Evolutionary conservation across 1,139 yeast species (phyloP).

Genomic region (Taiozyma sp.): DNA sequence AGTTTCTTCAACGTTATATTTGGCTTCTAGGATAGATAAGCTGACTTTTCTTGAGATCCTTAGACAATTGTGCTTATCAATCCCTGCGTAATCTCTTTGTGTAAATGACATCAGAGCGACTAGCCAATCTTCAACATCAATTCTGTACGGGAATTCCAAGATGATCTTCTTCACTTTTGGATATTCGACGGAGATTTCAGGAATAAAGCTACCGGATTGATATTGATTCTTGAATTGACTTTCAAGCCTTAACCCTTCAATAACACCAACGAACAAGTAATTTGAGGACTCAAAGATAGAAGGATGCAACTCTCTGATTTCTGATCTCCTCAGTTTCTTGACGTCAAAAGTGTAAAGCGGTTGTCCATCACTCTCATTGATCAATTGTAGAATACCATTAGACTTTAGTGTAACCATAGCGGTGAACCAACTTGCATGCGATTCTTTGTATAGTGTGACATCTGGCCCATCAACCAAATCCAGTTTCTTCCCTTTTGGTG

Average conservation of each 20-base stretch:
- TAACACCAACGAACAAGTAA: slow-evolving; percentile 54
- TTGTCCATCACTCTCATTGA: slow-evolving; percentile 64
- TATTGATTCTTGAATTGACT: slow-evolving; percentile 5
- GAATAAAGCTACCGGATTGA: slow-evolving; percentile 11
- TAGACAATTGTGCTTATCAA: slow-evolving; percentile 32
- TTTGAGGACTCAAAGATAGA: slow-evolving; percentile 60
- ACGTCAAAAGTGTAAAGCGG: slow-evolving; percentile 61
- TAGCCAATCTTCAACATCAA: slow-evolving; percentile 82
- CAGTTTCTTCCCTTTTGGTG: slow-evolving; percentile 41
- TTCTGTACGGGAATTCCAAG: slow-evolving; percentile 61
- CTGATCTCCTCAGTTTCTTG: slow-evolving; percentile 52
- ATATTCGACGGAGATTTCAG: slow-evolving; percentile 3
- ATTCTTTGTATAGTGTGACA: slow-evolving; percentile 39
- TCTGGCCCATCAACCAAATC: slow-evolving; percentile 38
- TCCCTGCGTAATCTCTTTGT: slow-evolving; percentile 48
- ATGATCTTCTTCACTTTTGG: slow-evolving; percentile 33
- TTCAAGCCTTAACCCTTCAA: slow-evolving; percentile 43
- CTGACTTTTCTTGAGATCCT: slow-evolving; percentile 52
- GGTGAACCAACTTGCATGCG: slow-evolving; percentile 65
- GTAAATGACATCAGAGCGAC: slow-evolving; percentile 70
- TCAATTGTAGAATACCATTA: slow-evolving; percentile 59
- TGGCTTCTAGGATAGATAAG: slow-evolving; percentile 55
- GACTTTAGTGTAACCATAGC: slow-evolving; percentile 71
- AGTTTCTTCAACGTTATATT: neutral
- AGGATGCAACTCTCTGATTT: slow-evolving; percentile 63